Base-by-base conservation (phyloP, 2,329 filamentous ascomycete genomes). In the Beauveria sp. region DNA sequence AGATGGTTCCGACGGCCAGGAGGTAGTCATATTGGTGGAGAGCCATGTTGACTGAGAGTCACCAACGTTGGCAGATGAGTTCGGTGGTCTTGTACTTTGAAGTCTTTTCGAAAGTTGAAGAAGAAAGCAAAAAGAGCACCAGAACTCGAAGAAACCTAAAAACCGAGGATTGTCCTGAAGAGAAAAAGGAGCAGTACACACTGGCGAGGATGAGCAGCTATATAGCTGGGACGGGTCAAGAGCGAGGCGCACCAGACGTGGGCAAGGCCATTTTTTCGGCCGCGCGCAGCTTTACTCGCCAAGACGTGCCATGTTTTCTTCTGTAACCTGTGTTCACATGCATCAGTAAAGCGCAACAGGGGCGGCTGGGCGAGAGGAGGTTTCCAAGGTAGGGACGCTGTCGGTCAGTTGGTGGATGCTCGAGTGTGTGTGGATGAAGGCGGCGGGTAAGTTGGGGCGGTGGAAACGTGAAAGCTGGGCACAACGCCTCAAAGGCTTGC, bases 1-100 rank as follows among this genome's bases (percentile, higher is more conserved):
- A 88, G 63, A 87, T 79, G 59, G 82, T 84, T 73, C 82, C 84
- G 59, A 87, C 80, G 67, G 82, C 85, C 65, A 87, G 83, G 64
- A 87, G 76, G 69, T 86, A 87, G 72, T 85, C 80, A 64, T 80
- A 87, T 67, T 87, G 78, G 62, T 77, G 74, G 58, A 84, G 71
- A 60, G 26, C 22, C 54, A 58, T 53, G 38, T 45, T 49, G 40
- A 16, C 50, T n/a, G 49, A 10, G 26, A 5, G 20, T 55, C 26
- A 16, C 40, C 38, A 3, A 24, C n/a, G 14, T 24, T 18, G 49
- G 34, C 56, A 42, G 56, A 22, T 22, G 18, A 55, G 22, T 43
- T 43, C n/a, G 20, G 10, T 9, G 38, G 9, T 53, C 40, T 60
- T 14, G 14, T 46, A 10, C 34, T n/a, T 26, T 52, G 7, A 1